Evolutionary conservation across 371 early-diverging fungal genomes (phyloP).

Genomic region (Mortierella sp.): DNA sequence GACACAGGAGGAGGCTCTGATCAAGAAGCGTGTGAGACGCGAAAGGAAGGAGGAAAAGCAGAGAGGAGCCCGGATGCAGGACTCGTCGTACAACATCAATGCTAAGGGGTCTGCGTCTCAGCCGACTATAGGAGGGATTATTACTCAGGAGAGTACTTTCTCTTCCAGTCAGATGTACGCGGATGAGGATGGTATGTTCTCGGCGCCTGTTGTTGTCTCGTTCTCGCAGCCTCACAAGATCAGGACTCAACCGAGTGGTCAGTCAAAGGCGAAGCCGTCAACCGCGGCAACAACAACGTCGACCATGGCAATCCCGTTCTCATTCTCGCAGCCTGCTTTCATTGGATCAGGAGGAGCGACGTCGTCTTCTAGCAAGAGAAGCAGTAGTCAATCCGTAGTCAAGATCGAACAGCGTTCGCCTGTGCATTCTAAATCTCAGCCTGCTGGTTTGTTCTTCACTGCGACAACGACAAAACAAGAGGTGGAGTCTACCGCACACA

Average conservation of each 20-base stretch:
- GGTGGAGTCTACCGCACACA: not conserved
- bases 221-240: conserved; percentile 16
- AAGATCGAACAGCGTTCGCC: not conserved
- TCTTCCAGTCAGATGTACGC: not conserved
- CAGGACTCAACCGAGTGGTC: not conserved
- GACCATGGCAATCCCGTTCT: not conserved
- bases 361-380: conserved; percentile 12
- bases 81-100: conserved; percentile 17
- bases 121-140: conserved; percentile 16
- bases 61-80: conserved; percentile 1
- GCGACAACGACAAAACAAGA: not conserved
- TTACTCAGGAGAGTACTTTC: not conserved
- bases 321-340: not conserved
- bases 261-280: not conserved
- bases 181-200: conserved; percentile 42
- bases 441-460: not conserved
- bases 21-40: conserved; percentile 24
- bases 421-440: not conserved
- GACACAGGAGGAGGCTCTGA: conserved; percentile 27
- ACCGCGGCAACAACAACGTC: not conserved
- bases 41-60: conserved; percentile 26
- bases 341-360: not conserved
- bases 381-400: not conserved
- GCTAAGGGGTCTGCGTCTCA: conserved; percentile 37
- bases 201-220: conserved; percentile 42